phyloP scores from a whole-genome alignment of 345 rosid species.

The Gossypium australe region DNA sequence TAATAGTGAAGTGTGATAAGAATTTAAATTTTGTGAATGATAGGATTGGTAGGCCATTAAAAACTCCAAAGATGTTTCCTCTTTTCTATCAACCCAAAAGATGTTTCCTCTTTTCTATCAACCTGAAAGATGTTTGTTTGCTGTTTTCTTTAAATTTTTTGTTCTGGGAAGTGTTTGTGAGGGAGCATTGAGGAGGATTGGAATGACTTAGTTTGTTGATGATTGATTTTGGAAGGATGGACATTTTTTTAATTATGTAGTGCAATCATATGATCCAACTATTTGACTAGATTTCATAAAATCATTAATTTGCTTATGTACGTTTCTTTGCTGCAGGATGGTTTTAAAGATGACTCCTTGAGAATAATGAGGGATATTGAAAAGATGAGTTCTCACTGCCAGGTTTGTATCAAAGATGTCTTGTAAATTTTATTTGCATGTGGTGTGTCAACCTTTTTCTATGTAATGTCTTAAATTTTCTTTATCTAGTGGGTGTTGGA shows the following conservation, averaged over 20 bases:
- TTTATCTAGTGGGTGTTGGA: background rate
- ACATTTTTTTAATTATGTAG: background rate
- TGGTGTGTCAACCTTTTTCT: background rate
- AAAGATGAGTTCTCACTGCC: conserved; percentile 45
- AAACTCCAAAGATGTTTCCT: background rate
- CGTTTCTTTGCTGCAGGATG: conserved; percentile 58
- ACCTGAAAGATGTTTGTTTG: background rate
- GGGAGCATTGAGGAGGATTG: background rate
- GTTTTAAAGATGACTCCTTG: conserved; percentile 84
- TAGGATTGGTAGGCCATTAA: background rate
- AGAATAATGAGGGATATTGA: conserved; percentile 81
- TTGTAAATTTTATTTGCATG: conserved; percentile 2
- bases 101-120: background rate
- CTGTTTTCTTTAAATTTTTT: background rate
- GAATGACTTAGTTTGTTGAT: background rate
- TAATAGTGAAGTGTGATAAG: background rate
- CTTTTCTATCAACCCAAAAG: no score
- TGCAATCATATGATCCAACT: background rate
- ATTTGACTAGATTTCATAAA: background rate
- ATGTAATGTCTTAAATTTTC: background rate
- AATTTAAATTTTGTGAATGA: background rate
- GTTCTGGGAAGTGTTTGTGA: background rate
- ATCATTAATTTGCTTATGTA: conserved; percentile 6
- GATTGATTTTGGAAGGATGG: background rate
- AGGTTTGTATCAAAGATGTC: conserved; percentile 46